A percentile compares a stretch with the other conserved stretches of the same genome.
phyloP scores from a whole-genome alignment of 2,329 filamentous ascomycete genomes.

The Scorias spongiosa region DNA sequence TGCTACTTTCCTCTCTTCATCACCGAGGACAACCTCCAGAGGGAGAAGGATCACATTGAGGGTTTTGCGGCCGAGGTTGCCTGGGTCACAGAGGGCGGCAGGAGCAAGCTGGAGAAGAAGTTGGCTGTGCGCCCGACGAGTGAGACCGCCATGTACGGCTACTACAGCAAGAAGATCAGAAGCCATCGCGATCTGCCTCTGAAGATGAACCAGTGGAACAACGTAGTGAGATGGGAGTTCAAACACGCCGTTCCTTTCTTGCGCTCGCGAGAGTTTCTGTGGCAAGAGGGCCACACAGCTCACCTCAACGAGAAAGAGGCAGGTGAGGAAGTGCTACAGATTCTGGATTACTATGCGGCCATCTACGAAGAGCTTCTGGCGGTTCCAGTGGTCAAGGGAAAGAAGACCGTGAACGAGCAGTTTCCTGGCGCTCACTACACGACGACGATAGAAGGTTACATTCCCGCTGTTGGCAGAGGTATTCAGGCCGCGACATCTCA shows the following conservation, averaged over 20 bases:
- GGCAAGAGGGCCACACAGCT: conserved; percentile 94
- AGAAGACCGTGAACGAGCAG: conserved; percentile 96
- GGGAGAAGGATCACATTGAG: conserved; percentile 92
- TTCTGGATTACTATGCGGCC: conserved; percentile 80
- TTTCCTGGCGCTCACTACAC: conserved; percentile 96
- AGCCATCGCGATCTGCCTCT: conserved; percentile 89
- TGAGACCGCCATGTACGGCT: conserved; percentile 82
- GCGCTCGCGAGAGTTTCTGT: conserved; percentile 85
- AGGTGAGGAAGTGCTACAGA: conserved; percentile 74
- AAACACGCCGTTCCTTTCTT: conserved; percentile 82
- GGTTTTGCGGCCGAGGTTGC: conserved; percentile 92
- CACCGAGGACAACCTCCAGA: conserved; percentile 69
- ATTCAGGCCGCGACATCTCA: conserved; percentile 95
- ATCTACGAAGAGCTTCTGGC: conserved; percentile 90
- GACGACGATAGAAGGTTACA: conserved; percentile 92
- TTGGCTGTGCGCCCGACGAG: conserved; percentile 55
- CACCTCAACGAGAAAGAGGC: conserved; percentile 75
- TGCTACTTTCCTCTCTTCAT: conserved; percentile 95
- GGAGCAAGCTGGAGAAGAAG: conserved; percentile 76
- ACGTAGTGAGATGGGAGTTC: conserved; percentile 87
- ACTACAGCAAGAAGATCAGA: conserved; percentile 94
- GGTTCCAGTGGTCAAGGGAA: conserved; percentile 82
- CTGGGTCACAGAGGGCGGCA: conserved; percentile 82
- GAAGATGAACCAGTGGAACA: conserved; percentile 97
- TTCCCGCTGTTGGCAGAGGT: conserved; percentile 85